Conservation (phyloP, 1,284 basidiomycete species). For the Filobasidium uniguttulatum region DNA sequence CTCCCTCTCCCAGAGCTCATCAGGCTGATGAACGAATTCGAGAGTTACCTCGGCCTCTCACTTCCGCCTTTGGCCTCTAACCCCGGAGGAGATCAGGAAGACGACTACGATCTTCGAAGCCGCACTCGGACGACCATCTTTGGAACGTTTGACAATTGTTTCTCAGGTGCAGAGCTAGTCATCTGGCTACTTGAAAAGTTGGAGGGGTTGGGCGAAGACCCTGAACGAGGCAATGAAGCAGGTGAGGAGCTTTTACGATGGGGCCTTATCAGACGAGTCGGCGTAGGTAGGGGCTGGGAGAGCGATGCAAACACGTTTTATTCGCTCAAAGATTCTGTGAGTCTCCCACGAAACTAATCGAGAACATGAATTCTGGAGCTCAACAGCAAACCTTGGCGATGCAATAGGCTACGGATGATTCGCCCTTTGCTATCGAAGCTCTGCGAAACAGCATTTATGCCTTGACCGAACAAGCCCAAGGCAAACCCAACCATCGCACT, state of each 20-base stretch:
- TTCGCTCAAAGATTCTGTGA: constrained; percentile 21
- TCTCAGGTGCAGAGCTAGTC: constrained; percentile 66
- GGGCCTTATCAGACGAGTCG: constrained; percentile 57
- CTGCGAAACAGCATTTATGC: constrained; percentile 13
- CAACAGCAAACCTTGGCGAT: too few species aligned
- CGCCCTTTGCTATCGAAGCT: constrained; percentile 15
- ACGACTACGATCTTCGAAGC: constrained; percentile 48
- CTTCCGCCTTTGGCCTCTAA: constrained; percentile 20
- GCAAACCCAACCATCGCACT: not conserved
- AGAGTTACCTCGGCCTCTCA: constrained; percentile 28
- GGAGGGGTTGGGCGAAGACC: constrained; percentile 52
- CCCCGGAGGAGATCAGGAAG: constrained; percentile 37
- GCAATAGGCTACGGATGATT: constrained; percentile 13
- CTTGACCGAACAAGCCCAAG: constrained; percentile 1
- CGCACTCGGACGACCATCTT: constrained; percentile 58
- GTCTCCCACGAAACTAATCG: too few species aligned
- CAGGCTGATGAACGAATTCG: constrained; percentile 46
- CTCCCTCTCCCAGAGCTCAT: constrained; percentile 53
- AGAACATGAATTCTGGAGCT: too few species aligned
- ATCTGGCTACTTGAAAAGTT: constrained; percentile 52
- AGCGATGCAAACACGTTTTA: constrained; percentile 30
- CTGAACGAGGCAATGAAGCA: constrained; percentile 64
- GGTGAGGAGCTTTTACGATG: constrained; percentile 62
- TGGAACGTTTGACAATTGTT: constrained; percentile 76
- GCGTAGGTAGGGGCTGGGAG: constrained; percentile 39